These are phyloP conservation scores for Coprinopsis strossmayeri DNA, from an alignment of 768 basidiomycete species.

Conservation along the genomic window DNA sequence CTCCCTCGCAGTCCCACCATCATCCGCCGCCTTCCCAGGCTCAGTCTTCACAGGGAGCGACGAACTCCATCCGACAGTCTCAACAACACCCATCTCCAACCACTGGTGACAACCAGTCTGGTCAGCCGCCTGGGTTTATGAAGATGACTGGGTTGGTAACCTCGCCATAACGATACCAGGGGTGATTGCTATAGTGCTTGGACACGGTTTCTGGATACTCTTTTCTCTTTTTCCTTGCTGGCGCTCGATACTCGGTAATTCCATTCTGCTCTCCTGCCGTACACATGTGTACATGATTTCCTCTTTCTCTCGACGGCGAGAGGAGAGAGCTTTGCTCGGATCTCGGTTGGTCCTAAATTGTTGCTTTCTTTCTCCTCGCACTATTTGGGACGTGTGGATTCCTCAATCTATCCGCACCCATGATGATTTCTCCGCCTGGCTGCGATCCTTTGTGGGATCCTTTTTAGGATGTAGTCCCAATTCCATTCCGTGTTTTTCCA, in stretches of 20 bases:
- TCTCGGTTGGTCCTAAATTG: neutral
- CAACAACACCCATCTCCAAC: constrained; percentile 1
- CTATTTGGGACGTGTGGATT: neutral
- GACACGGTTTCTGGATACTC: too few species aligned
- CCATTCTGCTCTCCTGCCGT: too few species aligned
- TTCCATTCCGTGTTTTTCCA: neutral
- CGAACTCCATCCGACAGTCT: neutral
- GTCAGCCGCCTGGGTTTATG: constrained; percentile 18
- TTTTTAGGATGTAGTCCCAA: neutral
- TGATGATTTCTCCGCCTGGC: neutral
- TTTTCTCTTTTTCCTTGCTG: too few species aligned
- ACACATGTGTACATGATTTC: neutral
- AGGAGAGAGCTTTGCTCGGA: too few species aligned
- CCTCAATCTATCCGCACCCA: neutral
- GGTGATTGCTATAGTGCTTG: neutral
- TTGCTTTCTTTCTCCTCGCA: neutral
- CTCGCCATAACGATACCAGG: constrained; percentile 26
- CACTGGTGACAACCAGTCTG: constrained; percentile 3
- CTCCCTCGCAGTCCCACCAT: constrained; percentile 11
- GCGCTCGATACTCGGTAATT: too few species aligned
- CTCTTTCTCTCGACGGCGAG: too few species aligned
- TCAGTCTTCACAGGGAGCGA: neutral
- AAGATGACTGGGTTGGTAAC: constrained; percentile 30
- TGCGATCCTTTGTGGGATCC: neutral
- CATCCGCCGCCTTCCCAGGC: constrained; percentile 10